Conservation (phyloP, 208 protist genomes). For the Tritrichomonas musculus region DNA sequence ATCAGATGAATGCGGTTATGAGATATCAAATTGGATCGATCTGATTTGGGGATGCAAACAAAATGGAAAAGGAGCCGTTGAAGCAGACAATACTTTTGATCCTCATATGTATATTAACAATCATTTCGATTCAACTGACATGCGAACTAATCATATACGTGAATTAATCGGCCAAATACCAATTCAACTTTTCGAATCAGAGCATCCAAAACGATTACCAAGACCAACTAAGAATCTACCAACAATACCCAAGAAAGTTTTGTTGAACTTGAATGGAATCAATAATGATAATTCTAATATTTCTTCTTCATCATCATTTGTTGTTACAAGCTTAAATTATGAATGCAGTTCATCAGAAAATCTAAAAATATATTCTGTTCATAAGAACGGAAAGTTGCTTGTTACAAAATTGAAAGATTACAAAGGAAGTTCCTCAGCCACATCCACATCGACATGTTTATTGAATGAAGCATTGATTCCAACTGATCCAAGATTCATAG, state of each 20-base stretch:
- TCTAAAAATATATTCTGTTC: neutral
- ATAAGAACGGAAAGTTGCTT: neutral
- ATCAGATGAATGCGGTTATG: neutral
- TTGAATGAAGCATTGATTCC: neutral
- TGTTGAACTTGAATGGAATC: no score
- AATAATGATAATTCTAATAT: neutral
- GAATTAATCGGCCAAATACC: neutral
- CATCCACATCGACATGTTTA: neutral
- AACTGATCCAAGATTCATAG: neutral
- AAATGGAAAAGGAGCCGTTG: neutral
- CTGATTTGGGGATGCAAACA: slow-evolving; percentile 28
- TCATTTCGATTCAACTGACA: neutral
- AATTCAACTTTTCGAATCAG: neutral
- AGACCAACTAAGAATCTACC: neutral
- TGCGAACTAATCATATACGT: neutral
- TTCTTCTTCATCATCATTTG: neutral
- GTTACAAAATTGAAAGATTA: no score
- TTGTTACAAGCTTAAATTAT: neutral
- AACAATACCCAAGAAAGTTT: neutral
- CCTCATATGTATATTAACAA: neutral
- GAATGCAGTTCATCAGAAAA: neutral
- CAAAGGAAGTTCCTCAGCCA: no score
- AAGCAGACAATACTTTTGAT: neutral
- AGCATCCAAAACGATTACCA: neutral
- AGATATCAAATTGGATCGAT: slow-evolving; percentile 15